Percentiles rank a stretch among this genome's conserved stretches.
phyloP scores from a whole-genome alignment of 129 eudicot genomes.

The Erigeron canadensis region DNA sequence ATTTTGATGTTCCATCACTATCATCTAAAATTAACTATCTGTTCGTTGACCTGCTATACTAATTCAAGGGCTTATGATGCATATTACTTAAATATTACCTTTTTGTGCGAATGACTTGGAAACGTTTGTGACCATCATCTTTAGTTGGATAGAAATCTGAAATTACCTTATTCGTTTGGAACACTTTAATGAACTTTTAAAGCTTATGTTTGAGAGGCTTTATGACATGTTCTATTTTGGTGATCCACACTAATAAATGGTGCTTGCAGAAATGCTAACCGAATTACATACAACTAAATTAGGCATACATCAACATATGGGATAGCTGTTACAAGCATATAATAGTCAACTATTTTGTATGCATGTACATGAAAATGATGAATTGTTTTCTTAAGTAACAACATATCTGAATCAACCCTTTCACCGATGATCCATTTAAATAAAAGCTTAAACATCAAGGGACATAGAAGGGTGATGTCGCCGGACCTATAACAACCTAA shows the following conservation, averaged over 20 bases:
- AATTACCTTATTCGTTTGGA: background rate
- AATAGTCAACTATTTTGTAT: too few species aligned
- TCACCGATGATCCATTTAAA: too few species aligned
- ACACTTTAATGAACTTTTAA: background rate
- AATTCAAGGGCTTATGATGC: constrained; percentile 9
- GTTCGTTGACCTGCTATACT: background rate
- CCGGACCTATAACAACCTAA: too few species aligned
- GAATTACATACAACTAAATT: too few species aligned
- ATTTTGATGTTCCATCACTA: background rate
- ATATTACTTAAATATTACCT: background rate
- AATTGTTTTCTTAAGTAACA: too few species aligned
- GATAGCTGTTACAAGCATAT: too few species aligned
- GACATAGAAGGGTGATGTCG: background rate
- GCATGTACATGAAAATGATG: too few species aligned
- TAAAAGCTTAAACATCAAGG: background rate
- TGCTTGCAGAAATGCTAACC: too few species aligned
- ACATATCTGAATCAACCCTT: too few species aligned
- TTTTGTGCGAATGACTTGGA: background rate
- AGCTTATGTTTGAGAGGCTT: background rate
- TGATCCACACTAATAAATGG: too few species aligned
- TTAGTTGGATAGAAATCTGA: background rate
- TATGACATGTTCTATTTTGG: background rate
- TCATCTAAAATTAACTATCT: background rate
- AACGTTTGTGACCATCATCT: background rate
- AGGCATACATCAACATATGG: too few species aligned